phyloP scores from a whole-genome alignment of 495 filamentous ascomycete species.

The Talaromyces nanjingensis region DNA sequence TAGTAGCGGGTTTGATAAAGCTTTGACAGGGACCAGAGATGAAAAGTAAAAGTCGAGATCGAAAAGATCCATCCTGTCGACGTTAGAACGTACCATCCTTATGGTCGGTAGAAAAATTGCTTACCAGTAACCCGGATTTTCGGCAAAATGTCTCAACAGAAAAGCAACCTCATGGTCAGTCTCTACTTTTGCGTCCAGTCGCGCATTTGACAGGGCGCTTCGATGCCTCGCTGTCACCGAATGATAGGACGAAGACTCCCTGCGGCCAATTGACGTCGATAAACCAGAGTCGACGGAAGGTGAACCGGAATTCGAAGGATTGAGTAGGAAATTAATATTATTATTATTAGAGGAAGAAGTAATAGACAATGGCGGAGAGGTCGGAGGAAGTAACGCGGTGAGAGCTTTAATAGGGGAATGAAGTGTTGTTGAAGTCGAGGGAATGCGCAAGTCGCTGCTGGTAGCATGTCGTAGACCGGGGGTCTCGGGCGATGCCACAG shows the following conservation, averaged over 20 bases:
- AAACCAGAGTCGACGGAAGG: constrained; percentile 41
- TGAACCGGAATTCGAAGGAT: constrained; percentile 42
- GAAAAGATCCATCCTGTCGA: constrained; percentile 57
- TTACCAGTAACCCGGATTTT: constrained; percentile 52
- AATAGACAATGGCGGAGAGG: constrained; percentile 33
- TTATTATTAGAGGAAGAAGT: constrained; percentile 28
- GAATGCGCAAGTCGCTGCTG: background rate
- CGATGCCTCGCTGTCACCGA: constrained; percentile 17
- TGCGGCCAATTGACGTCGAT: constrained; percentile 23
- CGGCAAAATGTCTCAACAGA: constrained; percentile 54
- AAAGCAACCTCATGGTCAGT: constrained; percentile 53
- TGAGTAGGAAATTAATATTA: constrained; percentile 53
- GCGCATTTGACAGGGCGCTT: constrained; percentile 12
- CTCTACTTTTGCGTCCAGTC: constrained; percentile 27
- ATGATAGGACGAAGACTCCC: constrained; percentile 23
- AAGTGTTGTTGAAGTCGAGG: background rate
- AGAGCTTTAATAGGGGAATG: constrained; percentile 26
- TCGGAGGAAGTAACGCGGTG: constrained; percentile 26
- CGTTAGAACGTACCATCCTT: background rate
- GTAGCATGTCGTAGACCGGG: background rate
- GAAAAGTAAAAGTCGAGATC: constrained; percentile 55
- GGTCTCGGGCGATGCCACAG: constrained; percentile 4
- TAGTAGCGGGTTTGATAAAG: constrained; percentile 48
- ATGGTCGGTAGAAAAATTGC: constrained; percentile 6
- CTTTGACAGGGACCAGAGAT: constrained; percentile 50